Percentiles rank a stretch among this genome's conserved stretches.
phyloP scores from a whole-genome alignment of 202 grass and related monocot species.

The Setaria italica region DNA sequence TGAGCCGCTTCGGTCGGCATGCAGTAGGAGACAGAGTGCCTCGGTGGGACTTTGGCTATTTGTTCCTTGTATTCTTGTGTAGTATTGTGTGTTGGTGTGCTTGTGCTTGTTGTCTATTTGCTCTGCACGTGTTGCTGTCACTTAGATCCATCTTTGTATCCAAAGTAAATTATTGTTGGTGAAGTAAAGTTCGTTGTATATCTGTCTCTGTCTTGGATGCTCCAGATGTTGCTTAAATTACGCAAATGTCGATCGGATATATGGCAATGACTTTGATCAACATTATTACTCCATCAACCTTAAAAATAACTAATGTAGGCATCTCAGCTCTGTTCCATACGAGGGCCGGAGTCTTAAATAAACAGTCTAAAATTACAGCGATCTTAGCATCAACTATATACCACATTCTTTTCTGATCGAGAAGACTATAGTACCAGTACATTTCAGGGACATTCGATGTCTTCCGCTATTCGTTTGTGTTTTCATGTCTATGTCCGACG shows the following conservation, averaged over 20 bases:
- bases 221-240: neutral
- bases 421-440: too few species aligned
- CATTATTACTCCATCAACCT: too few species aligned
- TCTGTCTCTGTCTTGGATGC: neutral
- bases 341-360: too few species aligned
- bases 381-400: too few species aligned
- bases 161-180: neutral
- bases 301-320: too few species aligned
- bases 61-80: neutral
- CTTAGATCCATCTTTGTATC: neutral
- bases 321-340: too few species aligned
- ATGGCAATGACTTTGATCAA: neutral
- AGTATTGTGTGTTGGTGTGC: neutral
- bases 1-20: neutral
- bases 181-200: neutral
- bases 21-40: conserved; percentile 37
- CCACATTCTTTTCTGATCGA: too few species aligned
- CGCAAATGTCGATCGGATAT: neutral
- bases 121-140: conserved; percentile 7
- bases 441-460: too few species aligned
- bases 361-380: too few species aligned
- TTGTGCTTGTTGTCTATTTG: conserved; percentile 27
- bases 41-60: neutral
- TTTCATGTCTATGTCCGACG: too few species aligned
- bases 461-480: too few species aligned